Conservation (phyloP, 306 rosid genomes). For the Alnus glutinosa region DNA sequence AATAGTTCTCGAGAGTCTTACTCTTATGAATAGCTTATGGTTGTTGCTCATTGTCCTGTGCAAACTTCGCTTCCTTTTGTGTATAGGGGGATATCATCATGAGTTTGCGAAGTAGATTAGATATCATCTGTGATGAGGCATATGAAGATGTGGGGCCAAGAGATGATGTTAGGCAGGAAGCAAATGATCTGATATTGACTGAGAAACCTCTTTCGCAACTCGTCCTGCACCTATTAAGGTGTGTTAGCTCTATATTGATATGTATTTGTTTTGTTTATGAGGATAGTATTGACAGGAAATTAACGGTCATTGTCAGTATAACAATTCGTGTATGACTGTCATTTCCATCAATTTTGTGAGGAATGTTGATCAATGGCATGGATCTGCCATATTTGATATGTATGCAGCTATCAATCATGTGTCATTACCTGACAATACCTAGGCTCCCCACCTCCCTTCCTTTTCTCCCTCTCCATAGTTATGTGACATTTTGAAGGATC, state of each 20-base stretch:
- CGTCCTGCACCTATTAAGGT: slow-evolving; percentile 56
- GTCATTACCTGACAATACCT: too few species aligned
- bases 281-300: not conserved
- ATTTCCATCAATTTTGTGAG: not conserved
- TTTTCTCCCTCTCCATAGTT: not conserved
- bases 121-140: slow-evolving; percentile 81
- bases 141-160: slow-evolving; percentile 46
- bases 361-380: not conserved
- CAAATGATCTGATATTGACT: slow-evolving; percentile 40
- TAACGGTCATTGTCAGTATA: not conserved
- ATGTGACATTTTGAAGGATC: not conserved
- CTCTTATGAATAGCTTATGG: not conserved
- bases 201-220: slow-evolving; percentile 58
- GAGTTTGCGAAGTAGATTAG: slow-evolving; percentile 89
- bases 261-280: not conserved
- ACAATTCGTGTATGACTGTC: not conserved
- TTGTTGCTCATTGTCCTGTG: slow-evolving; percentile 15
- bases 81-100: slow-evolving; percentile 77
- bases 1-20: not conserved
- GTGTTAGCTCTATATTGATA: slow-evolving; percentile 10
- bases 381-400: not conserved
- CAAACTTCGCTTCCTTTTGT: slow-evolving; percentile 17
- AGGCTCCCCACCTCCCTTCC: not conserved
- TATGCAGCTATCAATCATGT: not conserved
- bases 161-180: slow-evolving; percentile 39